A percentile compares a stretch with the other conserved stretches of the same genome.
phyloP scores from a whole-genome alignment of 2,329 filamentous ascomycete genomes.

The Fonsecaea nubica region DNA sequence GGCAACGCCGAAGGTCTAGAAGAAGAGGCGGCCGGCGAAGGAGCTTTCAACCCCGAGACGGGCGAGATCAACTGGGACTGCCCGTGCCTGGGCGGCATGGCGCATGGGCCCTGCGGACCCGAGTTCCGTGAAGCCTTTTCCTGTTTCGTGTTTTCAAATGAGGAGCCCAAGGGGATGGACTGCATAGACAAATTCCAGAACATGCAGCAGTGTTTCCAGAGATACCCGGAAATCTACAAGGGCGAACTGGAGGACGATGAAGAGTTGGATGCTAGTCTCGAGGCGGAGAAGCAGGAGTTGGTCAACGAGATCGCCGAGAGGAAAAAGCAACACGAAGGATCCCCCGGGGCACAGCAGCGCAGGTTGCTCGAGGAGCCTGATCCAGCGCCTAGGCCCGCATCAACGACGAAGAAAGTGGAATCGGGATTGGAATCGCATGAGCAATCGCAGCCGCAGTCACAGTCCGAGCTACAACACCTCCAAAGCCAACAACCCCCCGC shows the following conservation, averaged over 20 bases:
- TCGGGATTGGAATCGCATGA: neutral
- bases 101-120: constrained; percentile 90
- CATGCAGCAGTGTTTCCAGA: constrained; percentile 97
- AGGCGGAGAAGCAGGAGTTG: constrained; percentile 44
- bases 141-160: constrained; percentile 94
- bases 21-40: constrained; percentile 82
- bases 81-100: constrained; percentile 96
- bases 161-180: constrained; percentile 97
- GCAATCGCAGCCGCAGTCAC: neutral
- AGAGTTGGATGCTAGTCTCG: constrained; percentile 54
- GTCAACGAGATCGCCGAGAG: constrained; percentile 40
- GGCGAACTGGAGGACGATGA: constrained; percentile 82
- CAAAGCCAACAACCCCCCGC: neutral
- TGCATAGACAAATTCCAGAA: constrained; percentile 97
- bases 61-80: constrained; percentile 99
- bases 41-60: constrained; percentile 96
- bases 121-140: constrained; percentile 96
- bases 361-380: constrained; percentile 36
- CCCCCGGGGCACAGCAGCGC: constrained; percentile 12
- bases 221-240: constrained; percentile 91
- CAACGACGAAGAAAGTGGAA: constrained; percentile 10
- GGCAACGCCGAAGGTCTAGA: constrained; percentile 65
- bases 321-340: constrained; percentile 29
- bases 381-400: constrained; percentile 16
- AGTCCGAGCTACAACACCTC: neutral